Conservation (phyloP, 2,329 filamentous ascomycete species). For the Hypomyces perniciosus region DNA sequence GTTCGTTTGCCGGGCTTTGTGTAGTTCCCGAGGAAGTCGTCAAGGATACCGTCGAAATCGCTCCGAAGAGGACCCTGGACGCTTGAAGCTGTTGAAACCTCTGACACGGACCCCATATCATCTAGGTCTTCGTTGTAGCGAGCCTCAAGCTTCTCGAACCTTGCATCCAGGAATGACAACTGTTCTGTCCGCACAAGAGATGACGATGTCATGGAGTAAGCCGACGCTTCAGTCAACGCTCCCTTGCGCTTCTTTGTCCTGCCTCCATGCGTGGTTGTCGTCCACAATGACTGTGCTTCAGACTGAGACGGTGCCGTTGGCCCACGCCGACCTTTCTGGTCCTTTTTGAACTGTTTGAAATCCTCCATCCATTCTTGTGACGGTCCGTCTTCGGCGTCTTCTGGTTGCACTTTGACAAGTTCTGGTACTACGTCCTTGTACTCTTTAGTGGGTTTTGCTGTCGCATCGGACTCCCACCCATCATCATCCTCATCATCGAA, state of each 20-base stretch:
- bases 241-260: conserved; percentile 93
- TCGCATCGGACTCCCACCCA: conserved; percentile 93
- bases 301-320: conserved; percentile 45
- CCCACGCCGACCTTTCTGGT: conserved; percentile 47
- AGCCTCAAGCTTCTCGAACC: conserved; percentile 88
- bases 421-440: conserved; percentile 46
- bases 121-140: conserved; percentile 53
- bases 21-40: conserved; percentile 80
- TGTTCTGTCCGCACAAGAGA: conserved; percentile 83
- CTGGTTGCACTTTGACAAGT: conserved; percentile 39
- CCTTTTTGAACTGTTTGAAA: conserved; percentile 91
- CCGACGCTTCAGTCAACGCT: conserved; percentile 78
- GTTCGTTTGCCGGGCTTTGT: conserved; percentile 65
- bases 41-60: conserved; percentile 87
- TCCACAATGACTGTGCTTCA: conserved; percentile 65
- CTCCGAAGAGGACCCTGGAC: conserved; percentile 61
- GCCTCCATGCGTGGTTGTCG: conserved; percentile 71
- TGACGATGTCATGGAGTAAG: conserved; percentile 88
- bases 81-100: conserved; percentile 57
- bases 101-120: conserved; percentile 52
- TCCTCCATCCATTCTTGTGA: conserved; percentile 85
- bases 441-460: conserved; percentile 66
- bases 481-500: conserved; percentile 59
- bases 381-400: conserved; percentile 52
- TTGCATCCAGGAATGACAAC: conserved; percentile 74